These are phyloP conservation scores for Coemansia sp. DNA, from an alignment of 371 early-diverging fungal genomes.

Conservation along the genomic window DNA sequence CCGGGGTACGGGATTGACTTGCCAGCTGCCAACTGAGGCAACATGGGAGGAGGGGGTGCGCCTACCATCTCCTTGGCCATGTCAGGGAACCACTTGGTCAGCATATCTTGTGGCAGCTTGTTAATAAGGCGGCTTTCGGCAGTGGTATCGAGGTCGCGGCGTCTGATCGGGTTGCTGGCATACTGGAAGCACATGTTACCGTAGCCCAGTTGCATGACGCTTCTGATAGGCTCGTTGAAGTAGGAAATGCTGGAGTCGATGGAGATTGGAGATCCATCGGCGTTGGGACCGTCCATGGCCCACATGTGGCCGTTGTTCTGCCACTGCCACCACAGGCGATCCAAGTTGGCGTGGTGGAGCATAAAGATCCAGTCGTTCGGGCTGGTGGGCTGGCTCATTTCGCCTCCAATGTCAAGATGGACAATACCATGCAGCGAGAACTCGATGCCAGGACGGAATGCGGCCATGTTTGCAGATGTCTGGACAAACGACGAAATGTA, in stretches of 20 bases:
- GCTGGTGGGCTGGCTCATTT: conserved; percentile 49
- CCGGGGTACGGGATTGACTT: conserved; percentile 35
- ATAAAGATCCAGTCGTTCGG: conserved; percentile 56
- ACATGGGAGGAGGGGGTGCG: background rate
- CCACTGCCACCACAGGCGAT: conserved; percentile 55
- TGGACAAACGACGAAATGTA: conserved; percentile 40
- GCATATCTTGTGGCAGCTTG: conserved; percentile 24
- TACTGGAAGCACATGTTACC: conserved; percentile 49
- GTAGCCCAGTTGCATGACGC: conserved; percentile 48
- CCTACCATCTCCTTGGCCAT: conserved; percentile 15
- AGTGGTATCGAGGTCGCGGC: conserved; percentile 11
- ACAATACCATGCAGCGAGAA: conserved; percentile 52
- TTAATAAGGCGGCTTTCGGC: background rate
- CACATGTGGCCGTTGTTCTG: conserved; percentile 38
- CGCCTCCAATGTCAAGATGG: conserved; percentile 54
- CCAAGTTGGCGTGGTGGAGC: conserved; percentile 55
- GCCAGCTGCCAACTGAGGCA: background rate
- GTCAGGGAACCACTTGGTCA: conserved; percentile 30
- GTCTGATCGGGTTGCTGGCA: conserved; percentile 28
- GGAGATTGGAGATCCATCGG: conserved; percentile 15
- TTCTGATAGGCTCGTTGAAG: conserved; percentile 11
- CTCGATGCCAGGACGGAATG: conserved; percentile 52
- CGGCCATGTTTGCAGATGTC: conserved; percentile 24
- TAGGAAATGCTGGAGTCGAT: conserved; percentile 23
- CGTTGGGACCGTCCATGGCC: conserved; percentile 23